Evolutionary conservation across 2,329 filamentous ascomycete genomes (phyloP), one percentile per base, ranked within the genome.

Genomic region (Cercospora sp.): DNA sequence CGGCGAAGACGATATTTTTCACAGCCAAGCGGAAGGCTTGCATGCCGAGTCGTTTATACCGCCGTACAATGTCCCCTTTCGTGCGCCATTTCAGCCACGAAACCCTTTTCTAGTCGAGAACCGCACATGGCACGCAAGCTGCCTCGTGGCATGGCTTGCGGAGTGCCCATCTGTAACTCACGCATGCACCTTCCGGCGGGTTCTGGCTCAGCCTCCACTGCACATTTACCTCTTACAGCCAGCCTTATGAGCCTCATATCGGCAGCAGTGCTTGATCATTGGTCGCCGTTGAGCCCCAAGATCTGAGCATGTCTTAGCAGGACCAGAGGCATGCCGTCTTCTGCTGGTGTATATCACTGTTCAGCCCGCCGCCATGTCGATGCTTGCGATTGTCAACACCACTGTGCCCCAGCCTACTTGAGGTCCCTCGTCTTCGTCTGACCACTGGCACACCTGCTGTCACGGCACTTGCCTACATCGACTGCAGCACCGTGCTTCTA

Each of bases 111-210:
- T 28, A 37, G 53, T 30, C 26, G 26, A 26, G 21, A 32, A 6
- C 5, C 53, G 53, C 30, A 32, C 13, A 57, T 18, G 53, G 16
- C 24, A 16, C 26, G 26, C 53, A n/a, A 26, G 26, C 10, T 34
- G 45, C 26, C 61, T 58, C 62, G 62, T 65, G 53, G 30, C 49
- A 59, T 57, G 62, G 62, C 62, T 65, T 45, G 34, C 62, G 62
- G 62, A 65, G 62, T 28, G 62, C 24, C 62, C 62, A 57, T 58
- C 24, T 65, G 51, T 24, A 24, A 40, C 53, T 40, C 18, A 64
- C 45, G 24, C 32, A 45, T 65, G 51, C 51, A 16, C 53, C 62
- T 24, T 18, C 28, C 30, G 21, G 51, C 62, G 51, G 40, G 34
- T 30, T 65, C 62, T 65, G 24, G 34, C 26, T 43, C 62, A 34